These are phyloP conservation scores for Mycosphaerella sp. DNA, from an alignment of 2,329 filamentous ascomycete species.

Conservation along the genomic window DNA sequence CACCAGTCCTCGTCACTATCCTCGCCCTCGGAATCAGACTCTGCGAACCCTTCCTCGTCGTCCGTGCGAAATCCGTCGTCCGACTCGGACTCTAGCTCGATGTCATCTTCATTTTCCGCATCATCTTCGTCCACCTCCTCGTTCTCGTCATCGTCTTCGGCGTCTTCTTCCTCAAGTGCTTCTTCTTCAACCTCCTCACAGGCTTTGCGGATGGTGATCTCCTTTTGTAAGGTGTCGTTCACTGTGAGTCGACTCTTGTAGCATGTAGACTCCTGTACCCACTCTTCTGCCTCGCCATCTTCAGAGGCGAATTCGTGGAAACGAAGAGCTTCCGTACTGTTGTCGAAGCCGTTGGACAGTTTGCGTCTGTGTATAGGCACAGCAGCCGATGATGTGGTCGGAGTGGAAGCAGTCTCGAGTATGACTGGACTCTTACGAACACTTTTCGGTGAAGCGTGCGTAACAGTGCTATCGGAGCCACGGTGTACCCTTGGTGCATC, in stretches of 20 bases:
- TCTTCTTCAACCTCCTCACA: constrained; percentile 90
- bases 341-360: constrained; percentile 27
- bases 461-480: constrained; percentile 47
- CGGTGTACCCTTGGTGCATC: constrained; percentile 35
- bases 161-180: constrained; percentile 60
- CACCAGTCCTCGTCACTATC: constrained; percentile 64
- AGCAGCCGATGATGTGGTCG: constrained; percentile 21
- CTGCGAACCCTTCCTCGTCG: constrained; percentile 65
- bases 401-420: constrained; percentile 12
- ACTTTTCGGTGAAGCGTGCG: constrained; percentile 43
- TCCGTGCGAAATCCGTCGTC: constrained; percentile 75
- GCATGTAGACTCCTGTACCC: constrained; percentile 68
- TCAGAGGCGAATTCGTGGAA: constrained; percentile 94
- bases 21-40: constrained; percentile 62
- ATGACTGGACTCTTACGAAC: constrained; percentile 36
- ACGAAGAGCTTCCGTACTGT: constrained; percentile 50
- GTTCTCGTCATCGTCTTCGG: constrained; percentile 37
- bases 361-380: constrained; percentile 30
- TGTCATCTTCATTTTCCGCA: constrained; percentile 50
- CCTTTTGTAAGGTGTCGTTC: constrained; percentile 81
- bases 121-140: constrained; percentile 48
- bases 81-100: constrained; percentile 51
- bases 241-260: constrained; percentile 71
- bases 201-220: constrained; percentile 78
- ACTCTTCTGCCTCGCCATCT: constrained; percentile 76